Conservation (phyloP, 2,329 filamentous ascomycete species). For the Xylaria sp. region DNA sequence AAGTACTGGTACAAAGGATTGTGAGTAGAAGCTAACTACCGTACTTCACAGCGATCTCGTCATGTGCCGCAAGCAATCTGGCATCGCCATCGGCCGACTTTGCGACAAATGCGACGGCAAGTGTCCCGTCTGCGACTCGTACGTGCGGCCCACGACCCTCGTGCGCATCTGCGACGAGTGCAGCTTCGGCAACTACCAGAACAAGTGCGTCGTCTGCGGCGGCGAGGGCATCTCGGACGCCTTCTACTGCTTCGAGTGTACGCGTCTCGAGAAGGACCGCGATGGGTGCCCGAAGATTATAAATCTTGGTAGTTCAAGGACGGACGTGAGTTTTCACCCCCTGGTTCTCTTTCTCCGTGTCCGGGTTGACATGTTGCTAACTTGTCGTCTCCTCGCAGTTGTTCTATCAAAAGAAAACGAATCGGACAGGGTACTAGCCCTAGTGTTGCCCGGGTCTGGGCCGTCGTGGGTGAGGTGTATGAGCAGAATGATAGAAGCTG, state of each 20-base stretch:
- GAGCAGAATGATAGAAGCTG: neutral
- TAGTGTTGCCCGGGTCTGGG: conserved; percentile 46
- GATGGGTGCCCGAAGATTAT: conserved; percentile 99
- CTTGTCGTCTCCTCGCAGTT: conserved; percentile 36
- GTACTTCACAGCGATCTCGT: conserved; percentile 71
- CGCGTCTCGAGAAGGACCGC: conserved; percentile 89
- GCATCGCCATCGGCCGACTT: conserved; percentile 95
- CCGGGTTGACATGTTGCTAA: conserved; percentile 23
- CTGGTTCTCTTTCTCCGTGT: conserved; percentile 26
- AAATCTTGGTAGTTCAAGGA: conserved; percentile 90
- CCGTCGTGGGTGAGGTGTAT: conserved; percentile 15
- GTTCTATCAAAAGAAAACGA: conserved; percentile 64
- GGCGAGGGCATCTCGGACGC: conserved; percentile 97
- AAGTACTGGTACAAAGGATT: neutral
- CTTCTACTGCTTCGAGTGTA: conserved; percentile 99
- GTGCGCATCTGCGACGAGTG: conserved; percentile 99
- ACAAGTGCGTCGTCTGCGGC: conserved; percentile 98
- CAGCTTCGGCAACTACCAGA: conserved; percentile 99
- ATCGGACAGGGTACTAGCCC: conserved; percentile 54
- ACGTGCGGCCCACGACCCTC: conserved; percentile 94
- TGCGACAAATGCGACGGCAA: conserved; percentile 99
- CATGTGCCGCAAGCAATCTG: conserved; percentile 98
- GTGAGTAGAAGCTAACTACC: conserved; percentile 6
- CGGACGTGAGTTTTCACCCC: conserved; percentile 63
- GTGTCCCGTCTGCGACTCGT: conserved; percentile 97